These are phyloP conservation scores for Prinsepia uniflora DNA, from an alignment of 306 rosid species.

Conservation along the genomic window DNA sequence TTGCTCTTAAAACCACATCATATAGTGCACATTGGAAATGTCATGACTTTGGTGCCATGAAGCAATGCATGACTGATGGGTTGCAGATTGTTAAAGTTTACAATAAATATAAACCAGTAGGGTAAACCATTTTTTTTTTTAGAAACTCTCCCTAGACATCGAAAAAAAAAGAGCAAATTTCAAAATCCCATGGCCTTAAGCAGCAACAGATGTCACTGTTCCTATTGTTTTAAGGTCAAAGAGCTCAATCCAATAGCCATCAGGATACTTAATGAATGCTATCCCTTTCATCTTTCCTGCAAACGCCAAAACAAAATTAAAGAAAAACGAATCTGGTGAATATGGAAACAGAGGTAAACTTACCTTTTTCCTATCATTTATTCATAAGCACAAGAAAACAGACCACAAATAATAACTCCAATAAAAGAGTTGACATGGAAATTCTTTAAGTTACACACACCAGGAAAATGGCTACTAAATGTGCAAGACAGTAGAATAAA, in stretches of 20 bases:
- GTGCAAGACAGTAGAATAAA: not conserved
- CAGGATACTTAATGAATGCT: conserved; percentile 93
- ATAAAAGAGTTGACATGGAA: not conserved
- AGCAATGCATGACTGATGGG: not conserved
- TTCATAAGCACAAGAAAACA: not conserved
- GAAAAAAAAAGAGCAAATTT: not conserved
- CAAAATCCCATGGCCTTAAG: conserved; percentile 30
- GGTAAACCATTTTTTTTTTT: not conserved
- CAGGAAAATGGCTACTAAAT: not conserved
- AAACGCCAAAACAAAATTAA: conserved; percentile 16
- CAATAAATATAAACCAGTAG: not conserved
- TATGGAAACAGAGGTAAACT: not conserved
- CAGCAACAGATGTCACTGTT: conserved; percentile 25
- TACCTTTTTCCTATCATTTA: not conserved
- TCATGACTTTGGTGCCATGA: conserved; percentile 7
- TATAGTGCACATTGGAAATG: not conserved
- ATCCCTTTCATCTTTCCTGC: conserved; percentile 93
- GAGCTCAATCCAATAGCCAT: conserved; percentile 94
- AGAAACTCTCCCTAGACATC: not conserved
- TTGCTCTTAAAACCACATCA: no score
- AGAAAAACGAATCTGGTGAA: not conserved
- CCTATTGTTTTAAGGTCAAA: conserved; percentile 71
- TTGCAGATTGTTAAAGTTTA: not conserved
- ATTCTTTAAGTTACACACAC: not conserved
- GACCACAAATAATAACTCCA: no score